phyloP scores from a whole-genome alignment of 108 stramenopile genomes.

The Asterionellopsis glacialis region DNA sequence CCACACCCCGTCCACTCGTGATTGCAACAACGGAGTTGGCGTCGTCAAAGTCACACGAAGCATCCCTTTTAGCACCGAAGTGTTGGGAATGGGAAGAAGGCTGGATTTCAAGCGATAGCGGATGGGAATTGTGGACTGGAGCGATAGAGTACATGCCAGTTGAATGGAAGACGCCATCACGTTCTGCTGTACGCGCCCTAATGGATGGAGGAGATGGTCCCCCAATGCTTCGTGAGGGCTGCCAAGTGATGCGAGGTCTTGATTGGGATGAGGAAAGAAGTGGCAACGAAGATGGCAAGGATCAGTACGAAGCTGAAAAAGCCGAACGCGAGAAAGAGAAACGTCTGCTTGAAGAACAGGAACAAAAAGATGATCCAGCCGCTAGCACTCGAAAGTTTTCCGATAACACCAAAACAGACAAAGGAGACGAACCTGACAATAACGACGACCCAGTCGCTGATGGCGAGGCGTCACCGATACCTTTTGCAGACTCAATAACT shows the following conservation, averaged over 20 bases:
- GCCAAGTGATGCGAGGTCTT: conserved; percentile 64
- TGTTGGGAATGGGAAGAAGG: conserved; percentile 66
- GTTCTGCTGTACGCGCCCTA: conserved; percentile 57
- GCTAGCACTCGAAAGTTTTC: too few species aligned
- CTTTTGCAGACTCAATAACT: not conserved
- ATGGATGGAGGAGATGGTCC: conserved; percentile 90
- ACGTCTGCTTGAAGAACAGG: conserved; percentile 17
- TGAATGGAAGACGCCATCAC: conserved; percentile 64
- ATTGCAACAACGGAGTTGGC: not conserved
- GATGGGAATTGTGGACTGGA: conserved; percentile 72
- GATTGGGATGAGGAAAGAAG: conserved; percentile 60
- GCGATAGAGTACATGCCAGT: conserved; percentile 48
- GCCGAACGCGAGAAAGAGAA: conserved; percentile 46
- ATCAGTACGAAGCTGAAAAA: conserved; percentile 68
- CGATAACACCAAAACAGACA: not conserved
- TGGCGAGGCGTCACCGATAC: not conserved
- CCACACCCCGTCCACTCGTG: conserved; percentile 48
- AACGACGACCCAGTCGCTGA: too few species aligned
- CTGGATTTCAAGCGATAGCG: conserved; percentile 58
- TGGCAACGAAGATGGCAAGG: conserved; percentile 76
- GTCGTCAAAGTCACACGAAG: not conserved
- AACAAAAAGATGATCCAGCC: conserved; percentile 25
- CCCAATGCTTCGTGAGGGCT: conserved; percentile 71
- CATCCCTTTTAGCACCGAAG: not conserved
- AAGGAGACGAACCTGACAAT: not conserved